Percentiles rank a stretch among this genome's conserved stretches.
Evolutionary conservation across 257 asterid species (phyloP).

Genomic region (Gentiana dahurica): DNA sequence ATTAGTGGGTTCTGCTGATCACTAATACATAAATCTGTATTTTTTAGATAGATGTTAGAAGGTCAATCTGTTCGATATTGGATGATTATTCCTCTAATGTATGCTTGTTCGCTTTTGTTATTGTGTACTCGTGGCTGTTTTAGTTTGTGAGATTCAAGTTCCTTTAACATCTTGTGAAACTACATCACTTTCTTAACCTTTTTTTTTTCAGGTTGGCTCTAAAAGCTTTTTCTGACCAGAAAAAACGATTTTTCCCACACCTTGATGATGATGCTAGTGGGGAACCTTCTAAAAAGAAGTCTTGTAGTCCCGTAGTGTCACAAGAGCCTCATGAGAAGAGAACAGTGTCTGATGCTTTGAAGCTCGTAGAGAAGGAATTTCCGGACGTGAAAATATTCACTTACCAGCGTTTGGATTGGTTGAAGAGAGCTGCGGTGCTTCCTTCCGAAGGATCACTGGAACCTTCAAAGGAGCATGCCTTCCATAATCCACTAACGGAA

Average conservation of each 20-base stretch:
- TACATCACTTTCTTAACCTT: too few species aligned
- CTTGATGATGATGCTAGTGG: constrained; percentile 40
- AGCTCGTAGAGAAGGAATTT: constrained; percentile 56
- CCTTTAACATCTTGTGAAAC: too few species aligned
- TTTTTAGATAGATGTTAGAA: too few species aligned
- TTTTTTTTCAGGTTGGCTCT: constrained; percentile 69
- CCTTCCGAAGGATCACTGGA: constrained; percentile 45
- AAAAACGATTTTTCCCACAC: constrained; percentile 76
- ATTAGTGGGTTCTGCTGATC: too few species aligned
- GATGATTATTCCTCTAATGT: too few species aligned
- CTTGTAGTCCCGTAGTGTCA: constrained; percentile 29
- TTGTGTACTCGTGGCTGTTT: too few species aligned
- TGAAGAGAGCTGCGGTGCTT: constrained; percentile 62
- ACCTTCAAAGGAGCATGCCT: constrained; percentile 47
- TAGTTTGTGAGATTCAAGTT: too few species aligned
- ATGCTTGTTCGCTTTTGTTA: too few species aligned
- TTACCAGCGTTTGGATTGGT: constrained; percentile 78
- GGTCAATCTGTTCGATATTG: too few species aligned
- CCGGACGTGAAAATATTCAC: constrained; percentile 60
- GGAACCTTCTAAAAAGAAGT: constrained; percentile 59
- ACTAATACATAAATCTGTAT: too few species aligned
- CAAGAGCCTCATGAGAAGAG: constrained; percentile 46
- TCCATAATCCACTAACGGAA: constrained; percentile 48
- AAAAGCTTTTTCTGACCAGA: constrained; percentile 85
- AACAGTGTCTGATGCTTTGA: constrained; percentile 52